Conservation (phyloP, 345 rosid genomes). For the Aquilaria malaccensis region DNA sequence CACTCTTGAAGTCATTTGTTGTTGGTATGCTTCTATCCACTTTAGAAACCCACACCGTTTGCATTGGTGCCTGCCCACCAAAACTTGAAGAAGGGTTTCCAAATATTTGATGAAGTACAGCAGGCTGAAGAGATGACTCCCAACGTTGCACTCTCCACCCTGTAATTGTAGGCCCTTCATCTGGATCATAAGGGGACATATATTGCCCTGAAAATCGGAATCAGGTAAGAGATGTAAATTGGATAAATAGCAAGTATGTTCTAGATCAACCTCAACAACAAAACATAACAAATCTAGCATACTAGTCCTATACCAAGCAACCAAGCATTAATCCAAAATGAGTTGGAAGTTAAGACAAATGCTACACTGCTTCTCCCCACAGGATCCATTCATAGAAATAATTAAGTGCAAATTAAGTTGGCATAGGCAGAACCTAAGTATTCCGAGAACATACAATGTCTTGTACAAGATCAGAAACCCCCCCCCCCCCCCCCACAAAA, state of each 20-base stretch:
- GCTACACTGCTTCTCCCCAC: too few relatives aligned
- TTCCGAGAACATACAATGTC: too few relatives aligned
- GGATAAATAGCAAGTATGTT: slow-evolving; percentile 1
- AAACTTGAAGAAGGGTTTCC: slow-evolving; percentile 91
- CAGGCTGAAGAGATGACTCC: slow-evolving; percentile 98
- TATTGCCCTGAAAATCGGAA: slow-evolving; percentile 65
- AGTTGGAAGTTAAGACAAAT: not conserved
- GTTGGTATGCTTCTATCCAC: slow-evolving; percentile 95
- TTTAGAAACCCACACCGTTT: slow-evolving; percentile 94
- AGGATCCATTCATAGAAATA: too few relatives aligned
- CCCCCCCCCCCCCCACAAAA: too few relatives aligned
- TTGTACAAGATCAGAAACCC: too few relatives aligned
- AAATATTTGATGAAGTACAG: slow-evolving; percentile 94
- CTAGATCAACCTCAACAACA: not conserved
- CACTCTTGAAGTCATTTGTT: slow-evolving; percentile 65
- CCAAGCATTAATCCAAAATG: not conserved
- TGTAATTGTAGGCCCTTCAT: slow-evolving; percentile 98
- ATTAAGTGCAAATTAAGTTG: too few relatives aligned
- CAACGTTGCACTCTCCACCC: slow-evolving; percentile 99
- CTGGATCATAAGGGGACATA: slow-evolving; percentile 99
- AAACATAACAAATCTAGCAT: not conserved
- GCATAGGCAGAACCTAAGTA: too few relatives aligned
- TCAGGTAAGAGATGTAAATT: slow-evolving; percentile 4
- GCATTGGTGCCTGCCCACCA: slow-evolving; percentile 94
- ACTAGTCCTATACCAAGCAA: not conserved